Base-by-base conservation (phyloP, 164 flowering plant genomes). In the Tetracentron sinense region DNA sequence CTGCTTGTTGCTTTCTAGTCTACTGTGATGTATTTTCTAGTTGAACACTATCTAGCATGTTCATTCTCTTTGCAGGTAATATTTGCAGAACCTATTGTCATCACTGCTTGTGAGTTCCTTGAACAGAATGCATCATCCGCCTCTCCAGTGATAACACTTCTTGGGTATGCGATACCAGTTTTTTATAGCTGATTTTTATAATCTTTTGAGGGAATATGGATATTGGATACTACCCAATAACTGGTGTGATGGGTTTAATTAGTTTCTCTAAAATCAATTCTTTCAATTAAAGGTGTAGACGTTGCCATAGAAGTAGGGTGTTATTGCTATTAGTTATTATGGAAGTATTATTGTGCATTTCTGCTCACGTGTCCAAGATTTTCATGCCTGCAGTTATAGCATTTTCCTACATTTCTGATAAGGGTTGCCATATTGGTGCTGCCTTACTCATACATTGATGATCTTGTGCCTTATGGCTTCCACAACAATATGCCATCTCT, bases 101-200 rank as follows among this genome's bases (percentile, higher is more conserved):
- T 95, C 54, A 84, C 88, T 67, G 95, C 96, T 4, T 95, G 99
- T 62, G 99, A 95, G 79, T 86, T 95, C 65, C 80, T 95, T 27
- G 99, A 95, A 61, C 99, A 86, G 73, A 85, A 77, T 70, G 84
- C 87, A 22, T 72, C 96, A 10, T 89, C 94, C 0, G 33, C 85
- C 7, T 89, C 89, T 38, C 80, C 93, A 55, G 71, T 79, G 17
- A 80, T 89, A 16, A 69, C 91, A 53, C 87, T 94, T 69, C 68
- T 83, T 55, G 99, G 99, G 99, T 95, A 91, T 65, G 86, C 60
- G n/a, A 17, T 58, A 17, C 35, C 12, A 14, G 38, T n/a, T 58
- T 16, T 48, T 56, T 56, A 19, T 65, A 14, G 65, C 48, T 50
- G n/a, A 4, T 42, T 42, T n/a, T 23, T 42, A 8, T 44, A 5